Base-by-base conservation (phyloP, 805 yeast genomes). In the Wickerhamiella domercqiae region DNA sequence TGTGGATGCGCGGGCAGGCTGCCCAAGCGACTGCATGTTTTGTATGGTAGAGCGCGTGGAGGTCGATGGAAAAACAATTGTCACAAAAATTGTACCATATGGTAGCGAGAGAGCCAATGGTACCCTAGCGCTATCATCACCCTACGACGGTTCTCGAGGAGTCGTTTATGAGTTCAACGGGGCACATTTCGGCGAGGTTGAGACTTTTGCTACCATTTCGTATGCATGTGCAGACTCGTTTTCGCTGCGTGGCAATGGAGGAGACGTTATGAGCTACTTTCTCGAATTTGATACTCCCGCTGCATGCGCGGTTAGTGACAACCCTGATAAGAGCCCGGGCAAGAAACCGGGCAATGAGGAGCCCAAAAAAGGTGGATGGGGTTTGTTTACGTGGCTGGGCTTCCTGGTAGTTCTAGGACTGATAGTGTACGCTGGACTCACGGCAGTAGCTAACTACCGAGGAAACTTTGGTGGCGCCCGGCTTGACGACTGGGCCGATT, bases 341-440 rank as follows among this genome's bases (percentile, higher is more conserved):
- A 45, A 52, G 21, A 15, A 43, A 16, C 53, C 28, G 17, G 59
- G 56, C 29, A 50, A 53, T 7, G 43, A 45, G 11, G 49, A 45
- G 28, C 44, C 50, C 17, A 47, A 55, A 13, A 48, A 47, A 3
- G 51, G 59, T 50, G 73, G 75, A 41, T 74, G 87, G 76, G 90
- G 93, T 37, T 71, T 86, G 68, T 71, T 86, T 53, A 71, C 84
- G 2, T 81, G 87, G 75, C 51, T 83, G 7, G 81, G 86, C 52
- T 75, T 86, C 47, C 59, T 84, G n/a, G 57, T 76, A 46, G 80
- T 81, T 14, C 57, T 87, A 24, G 68, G 70, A 33, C 66, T 79
- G 48, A 75, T 83, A 33, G 72, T 73, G 30, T 86, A 81, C 56
- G 69, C 78, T 18, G 69, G 76, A 37, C 75, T 74, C 19, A 77